A percentile compares a stretch with the other conserved stretches of the same genome.
Conservation (phyloP, 345 rosid genomes). For the Raphanus raphanistrum region DNA sequence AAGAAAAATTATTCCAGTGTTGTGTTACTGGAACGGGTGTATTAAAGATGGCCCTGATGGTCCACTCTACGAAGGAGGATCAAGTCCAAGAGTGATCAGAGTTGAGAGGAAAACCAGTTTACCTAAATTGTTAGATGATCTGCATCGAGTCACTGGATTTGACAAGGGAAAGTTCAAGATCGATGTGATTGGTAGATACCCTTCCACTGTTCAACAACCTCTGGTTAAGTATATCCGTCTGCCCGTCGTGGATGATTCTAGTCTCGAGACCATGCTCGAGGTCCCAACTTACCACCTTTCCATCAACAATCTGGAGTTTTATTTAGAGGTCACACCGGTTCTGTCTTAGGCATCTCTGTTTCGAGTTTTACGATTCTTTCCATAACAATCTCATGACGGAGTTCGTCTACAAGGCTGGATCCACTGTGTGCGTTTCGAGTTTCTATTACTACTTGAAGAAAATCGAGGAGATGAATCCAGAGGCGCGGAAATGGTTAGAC, state of each 20-base stretch:
- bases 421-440: neutral
- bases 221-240: constrained; percentile 9
- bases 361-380: neutral
- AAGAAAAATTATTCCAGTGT: constrained; percentile 7
- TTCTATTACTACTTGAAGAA: neutral
- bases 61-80: constrained; percentile 22
- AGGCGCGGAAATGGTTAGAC: constrained; percentile 18
- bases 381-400: constrained; percentile 21
- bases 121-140: constrained; percentile 4
- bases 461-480: neutral
- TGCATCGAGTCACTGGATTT: constrained; percentile 13
- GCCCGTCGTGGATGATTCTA: constrained; percentile 26
- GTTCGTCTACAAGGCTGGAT: constrained; percentile 17
- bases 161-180: neutral
- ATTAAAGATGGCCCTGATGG: constrained; percentile 23
- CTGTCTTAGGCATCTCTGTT: constrained; percentile 16
- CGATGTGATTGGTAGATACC: neutral
- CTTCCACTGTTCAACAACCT: constrained; percentile 19
- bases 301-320: neutral
- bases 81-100: constrained; percentile 24
- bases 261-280: constrained; percentile 22
- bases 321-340: constrained; percentile 14
- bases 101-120: neutral
- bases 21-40: constrained; percentile 24
- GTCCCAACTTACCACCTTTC: neutral